Evolutionary conservation across 257 asterid species (phyloP).

Genomic region (Rauvolfia tetraphylla): DNA sequence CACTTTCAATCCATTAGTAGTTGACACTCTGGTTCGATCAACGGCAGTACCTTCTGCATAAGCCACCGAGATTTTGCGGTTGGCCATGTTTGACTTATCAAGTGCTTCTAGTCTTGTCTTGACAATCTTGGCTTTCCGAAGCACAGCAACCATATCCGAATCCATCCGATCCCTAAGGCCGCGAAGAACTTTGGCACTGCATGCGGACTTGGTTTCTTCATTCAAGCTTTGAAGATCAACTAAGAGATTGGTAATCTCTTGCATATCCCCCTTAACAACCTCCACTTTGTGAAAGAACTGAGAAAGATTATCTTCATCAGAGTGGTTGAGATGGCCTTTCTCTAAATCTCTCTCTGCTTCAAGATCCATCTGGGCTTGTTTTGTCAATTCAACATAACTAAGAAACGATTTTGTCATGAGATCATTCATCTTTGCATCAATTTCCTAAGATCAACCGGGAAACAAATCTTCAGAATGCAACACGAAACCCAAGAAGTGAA

Average conservation of each 20-base stretch:
- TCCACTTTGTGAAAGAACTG: slow-evolving; percentile 65
- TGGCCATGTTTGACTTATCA: slow-evolving; percentile 48
- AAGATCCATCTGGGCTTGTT: slow-evolving; percentile 49
- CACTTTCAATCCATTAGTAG: slow-evolving; percentile 55
- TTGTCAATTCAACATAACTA: slow-evolving; percentile 75
- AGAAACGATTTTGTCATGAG: slow-evolving; percentile 74
- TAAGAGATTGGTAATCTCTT: slow-evolving; percentile 63
- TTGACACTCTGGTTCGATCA: slow-evolving; percentile 62
- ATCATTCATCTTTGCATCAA: slow-evolving; percentile 61
- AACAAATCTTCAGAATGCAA: background rate
- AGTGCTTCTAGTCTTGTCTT: slow-evolving; percentile 56
- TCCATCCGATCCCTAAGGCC: slow-evolving; percentile 79
- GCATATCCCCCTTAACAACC: slow-evolving; percentile 40
- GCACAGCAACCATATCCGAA: slow-evolving; percentile 65
- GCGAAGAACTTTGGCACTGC: slow-evolving; percentile 65
- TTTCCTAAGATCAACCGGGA: slow-evolving; percentile 18
- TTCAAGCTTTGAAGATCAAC: slow-evolving; percentile 58
- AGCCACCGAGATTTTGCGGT: slow-evolving; percentile 31
- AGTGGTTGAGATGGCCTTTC: slow-evolving; percentile 38
- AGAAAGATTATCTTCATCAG: slow-evolving; percentile 44
- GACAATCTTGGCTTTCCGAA: slow-evolving; percentile 58
- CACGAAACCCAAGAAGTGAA: background rate
- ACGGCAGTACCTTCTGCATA: slow-evolving; percentile 58
- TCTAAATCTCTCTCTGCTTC: slow-evolving; percentile 56
- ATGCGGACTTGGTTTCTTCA: slow-evolving; percentile 58